phyloP scores from a whole-genome alignment of 371 early-diverging fungal genomes.

The Hamiltosporidium tvaerminnensis region DNA sequence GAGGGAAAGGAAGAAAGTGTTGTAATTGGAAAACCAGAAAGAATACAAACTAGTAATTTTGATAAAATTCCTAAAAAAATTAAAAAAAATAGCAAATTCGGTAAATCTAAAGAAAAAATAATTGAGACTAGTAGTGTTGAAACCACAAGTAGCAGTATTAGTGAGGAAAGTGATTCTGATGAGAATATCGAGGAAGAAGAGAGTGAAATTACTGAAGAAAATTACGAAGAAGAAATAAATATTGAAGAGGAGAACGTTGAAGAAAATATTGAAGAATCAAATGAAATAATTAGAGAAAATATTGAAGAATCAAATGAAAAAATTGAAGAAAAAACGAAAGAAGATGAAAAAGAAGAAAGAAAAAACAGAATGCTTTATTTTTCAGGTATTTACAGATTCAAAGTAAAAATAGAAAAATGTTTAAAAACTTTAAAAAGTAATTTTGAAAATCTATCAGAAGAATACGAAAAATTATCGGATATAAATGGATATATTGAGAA shows the following conservation, averaged over 20 bases:
- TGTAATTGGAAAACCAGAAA: neutral
- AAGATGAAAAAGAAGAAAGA: constrained; percentile 23
- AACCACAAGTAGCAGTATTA: constrained; percentile 3
- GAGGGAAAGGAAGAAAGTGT: neutral
- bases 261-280: neutral
- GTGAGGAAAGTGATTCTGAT: constrained; percentile 13
- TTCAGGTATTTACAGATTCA: constrained; percentile 41
- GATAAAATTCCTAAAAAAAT: neutral
- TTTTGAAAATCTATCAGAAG: constrained; percentile 30
- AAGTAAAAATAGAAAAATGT: constrained; percentile 32
- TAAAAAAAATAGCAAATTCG: constrained; percentile 7
- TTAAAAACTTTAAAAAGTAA: constrained; percentile 24
- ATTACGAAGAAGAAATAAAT: neutral
- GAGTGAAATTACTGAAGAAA: neutral
- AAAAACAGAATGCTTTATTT: constrained; percentile 28
- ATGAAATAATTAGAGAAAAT: neutral
- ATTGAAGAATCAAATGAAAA: neutral
- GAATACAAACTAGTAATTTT: neutral
- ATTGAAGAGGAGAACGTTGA: neutral
- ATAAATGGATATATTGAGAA: constrained; percentile 20
- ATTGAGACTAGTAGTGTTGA: neutral
- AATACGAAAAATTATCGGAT: constrained; percentile 26
- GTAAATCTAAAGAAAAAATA: constrained; percentile 2
- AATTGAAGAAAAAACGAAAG: constrained; percentile 4
- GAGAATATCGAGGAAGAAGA: constrained; percentile 4